Percentiles rank a stretch among this genome's conserved stretches.
Evolutionary conservation across 176 grass and related monocot species (phyloP).

Genomic region (Paspalum notatum): DNA sequence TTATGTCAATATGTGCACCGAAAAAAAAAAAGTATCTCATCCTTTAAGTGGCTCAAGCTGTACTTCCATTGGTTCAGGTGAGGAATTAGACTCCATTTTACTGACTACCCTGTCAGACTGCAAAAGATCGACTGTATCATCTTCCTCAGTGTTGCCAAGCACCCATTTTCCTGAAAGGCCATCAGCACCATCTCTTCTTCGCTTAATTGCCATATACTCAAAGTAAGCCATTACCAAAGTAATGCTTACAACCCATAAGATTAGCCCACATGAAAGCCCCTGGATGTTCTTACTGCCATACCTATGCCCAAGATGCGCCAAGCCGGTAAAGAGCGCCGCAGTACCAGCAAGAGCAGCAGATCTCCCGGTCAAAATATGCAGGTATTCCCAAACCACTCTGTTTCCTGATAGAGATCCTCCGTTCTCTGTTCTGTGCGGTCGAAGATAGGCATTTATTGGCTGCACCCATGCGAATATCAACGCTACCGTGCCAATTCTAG

Average conservation of each 20-base stretch:
- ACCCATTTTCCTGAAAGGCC: slow-evolving; percentile 53
- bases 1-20: slow-evolving; percentile 18
- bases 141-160: slow-evolving; percentile 67
- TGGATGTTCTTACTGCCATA: slow-evolving; percentile 74
- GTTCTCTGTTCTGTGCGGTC: slow-evolving; percentile 52
- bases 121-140: slow-evolving; percentile 75
- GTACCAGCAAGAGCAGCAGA: slow-evolving; percentile 59
- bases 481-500: slow-evolving; percentile 65
- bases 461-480: slow-evolving; percentile 56
- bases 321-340: slow-evolving; percentile 67
- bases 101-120: slow-evolving; percentile 33
- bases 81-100: slow-evolving; percentile 61
- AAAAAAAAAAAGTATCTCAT: slow-evolving; percentile 42
- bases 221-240: slow-evolving; percentile 58
- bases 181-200: slow-evolving; percentile 53
- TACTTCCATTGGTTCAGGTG: slow-evolving; percentile 59
- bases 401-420: slow-evolving; percentile 44
- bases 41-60: slow-evolving; percentile 75
- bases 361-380: slow-evolving; percentile 67
- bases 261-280: slow-evolving; percentile 77
- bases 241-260: slow-evolving; percentile 62
- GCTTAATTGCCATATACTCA: slow-evolving; percentile 59
- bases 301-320: slow-evolving; percentile 79
- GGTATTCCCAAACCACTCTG: slow-evolving; percentile 69
- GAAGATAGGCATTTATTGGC: slow-evolving; percentile 75